Base-by-base conservation (phyloP, 768 basidiomycete genomes). In the Lactarius tabidus region DNA sequence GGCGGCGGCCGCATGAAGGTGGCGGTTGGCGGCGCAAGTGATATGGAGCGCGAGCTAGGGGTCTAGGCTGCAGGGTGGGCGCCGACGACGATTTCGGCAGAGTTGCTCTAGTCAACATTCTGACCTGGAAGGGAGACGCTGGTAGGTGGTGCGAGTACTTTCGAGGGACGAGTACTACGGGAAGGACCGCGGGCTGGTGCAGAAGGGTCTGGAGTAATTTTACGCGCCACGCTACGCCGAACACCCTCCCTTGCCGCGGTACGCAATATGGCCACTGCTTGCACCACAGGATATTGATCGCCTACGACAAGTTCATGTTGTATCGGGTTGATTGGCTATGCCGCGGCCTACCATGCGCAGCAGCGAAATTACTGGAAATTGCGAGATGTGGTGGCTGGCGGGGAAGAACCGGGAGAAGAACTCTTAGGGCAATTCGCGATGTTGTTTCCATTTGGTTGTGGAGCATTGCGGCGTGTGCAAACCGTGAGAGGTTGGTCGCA, bases 21-120 rank as follows among this genome's bases (percentile, higher is more conserved):
- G 2, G 90, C 84, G n/a, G 80, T 86, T 5, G 89, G 89, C 6
- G 79, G 78, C 28, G 85, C 87, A 2, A 93, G 93, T 1, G 93
- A 92, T 4, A 83, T 70, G 0, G 95, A 83, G 36, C 92, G 85
- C 6, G 91, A 92, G 0, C 79, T 73, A 3, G 79, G 70, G 10
- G 83, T 78, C n/a, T 67, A 68, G 7, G 61, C 23, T 7, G 56
- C 18, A 0, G 93, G 93, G 68, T 90, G 89, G 0, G 80, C 74
- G 20, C 92, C 93, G 23, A 95, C 90, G 35, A 95, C 82, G 45
- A 85, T 69, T 64, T 94, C 87, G 0, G 90, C 93, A 23, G 86
- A 87, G 60, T 85, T 84, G 57, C 86, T 82, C 70, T 91, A 93
- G 74, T 93, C 90, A 29, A 84, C 80, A n/a, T 69, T 64, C 35